These are phyloP conservation scores for Aspergillus baeticus DNA, from an alignment of 495 filamentous ascomycete species.

Conservation along the genomic window DNA sequence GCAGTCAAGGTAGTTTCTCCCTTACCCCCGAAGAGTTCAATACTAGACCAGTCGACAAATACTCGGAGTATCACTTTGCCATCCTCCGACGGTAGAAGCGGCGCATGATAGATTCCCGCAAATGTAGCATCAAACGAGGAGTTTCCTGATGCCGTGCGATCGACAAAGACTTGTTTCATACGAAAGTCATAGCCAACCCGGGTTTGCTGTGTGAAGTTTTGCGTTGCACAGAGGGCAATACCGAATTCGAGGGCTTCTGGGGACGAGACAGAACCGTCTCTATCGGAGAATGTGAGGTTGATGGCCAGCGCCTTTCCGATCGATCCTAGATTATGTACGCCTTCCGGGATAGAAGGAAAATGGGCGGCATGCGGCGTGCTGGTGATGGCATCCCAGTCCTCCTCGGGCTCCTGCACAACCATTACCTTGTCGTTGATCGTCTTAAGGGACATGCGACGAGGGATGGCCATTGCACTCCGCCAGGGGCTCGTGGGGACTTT, in stretches of 20 bases:
- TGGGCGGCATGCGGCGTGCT: not conserved
- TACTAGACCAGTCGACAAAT: slow-evolving; percentile 34
- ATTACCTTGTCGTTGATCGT: slow-evolving; percentile 18
- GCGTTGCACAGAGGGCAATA: slow-evolving; percentile 23
- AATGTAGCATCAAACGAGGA: slow-evolving; percentile 28
- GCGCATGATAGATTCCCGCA: slow-evolving; percentile 25
- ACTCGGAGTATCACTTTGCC: slow-evolving; percentile 26
- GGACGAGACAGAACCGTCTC: not conserved
- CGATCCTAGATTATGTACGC: slow-evolving; percentile 14
- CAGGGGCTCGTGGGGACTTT: slow-evolving; percentile 41
- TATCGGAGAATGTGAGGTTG: slow-evolving; percentile 23
- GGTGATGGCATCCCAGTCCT: slow-evolving; percentile 17
- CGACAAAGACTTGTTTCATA: slow-evolving; percentile 31
- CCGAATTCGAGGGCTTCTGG: slow-evolving; percentile 19
- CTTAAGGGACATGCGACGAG: slow-evolving; percentile 38
- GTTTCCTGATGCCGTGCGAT: slow-evolving; percentile 29
- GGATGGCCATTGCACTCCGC: slow-evolving; percentile 51
- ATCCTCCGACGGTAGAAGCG: slow-evolving; percentile 13
- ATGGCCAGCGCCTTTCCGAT: slow-evolving; percentile 24
- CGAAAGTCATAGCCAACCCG: slow-evolving; percentile 43
- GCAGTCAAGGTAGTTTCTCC: slow-evolving; percentile 34
- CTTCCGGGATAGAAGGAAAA: slow-evolving; percentile 16
- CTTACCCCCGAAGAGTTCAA: slow-evolving; percentile 34
- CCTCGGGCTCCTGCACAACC: slow-evolving; percentile 26
- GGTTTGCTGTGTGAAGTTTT: slow-evolving; percentile 40